phyloP scores from a whole-genome alignment of 1,284 basidiomycete species.

The Microbotryum scabiosae region DNA sequence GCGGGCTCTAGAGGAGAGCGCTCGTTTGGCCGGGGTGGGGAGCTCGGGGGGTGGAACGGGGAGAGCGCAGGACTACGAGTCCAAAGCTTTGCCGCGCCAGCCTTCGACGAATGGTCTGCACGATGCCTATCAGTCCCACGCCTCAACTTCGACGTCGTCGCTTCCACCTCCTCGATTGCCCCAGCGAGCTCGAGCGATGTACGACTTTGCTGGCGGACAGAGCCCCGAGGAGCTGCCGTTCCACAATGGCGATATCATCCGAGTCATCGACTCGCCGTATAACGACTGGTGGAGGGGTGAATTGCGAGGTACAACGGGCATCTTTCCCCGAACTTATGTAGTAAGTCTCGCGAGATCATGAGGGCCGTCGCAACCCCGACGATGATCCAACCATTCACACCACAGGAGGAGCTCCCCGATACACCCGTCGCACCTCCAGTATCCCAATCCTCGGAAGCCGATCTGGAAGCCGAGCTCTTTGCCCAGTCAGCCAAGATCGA shows the following conservation, averaged over 20 bases:
- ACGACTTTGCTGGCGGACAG: constrained; percentile 70
- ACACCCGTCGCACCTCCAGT: constrained; percentile 66
- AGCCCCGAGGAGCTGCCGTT: constrained; percentile 89
- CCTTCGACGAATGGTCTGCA: too few species aligned
- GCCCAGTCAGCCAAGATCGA: constrained; percentile 79
- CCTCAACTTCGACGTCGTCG: too few species aligned
- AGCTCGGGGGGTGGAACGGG: too few species aligned
- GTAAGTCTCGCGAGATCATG: constrained; percentile 45
- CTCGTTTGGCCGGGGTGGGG: too few species aligned
- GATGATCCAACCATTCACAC: too few species aligned
- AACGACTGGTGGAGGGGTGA: constrained; percentile 99
- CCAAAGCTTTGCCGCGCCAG: background rate
- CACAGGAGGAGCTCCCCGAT: constrained; percentile 77
- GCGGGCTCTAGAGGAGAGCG: constrained; percentile 58
- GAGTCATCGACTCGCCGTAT: constrained; percentile 89
- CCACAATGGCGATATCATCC: constrained; percentile 88
- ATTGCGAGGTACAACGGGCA: constrained; percentile 81
- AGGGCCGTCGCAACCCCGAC: too few species aligned
- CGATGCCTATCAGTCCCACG: too few species aligned
- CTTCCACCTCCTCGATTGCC: background rate
- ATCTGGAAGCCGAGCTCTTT: constrained; percentile 82
- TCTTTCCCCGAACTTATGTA: constrained; percentile 97
- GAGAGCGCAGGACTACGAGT: too few species aligned
- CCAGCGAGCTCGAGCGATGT: constrained; percentile 69
- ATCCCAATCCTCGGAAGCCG: constrained; percentile 52